Evolutionary conservation across 2,329 filamentous ascomycete genomes (phyloP).

Genomic region (Aspergillus sp.): DNA sequence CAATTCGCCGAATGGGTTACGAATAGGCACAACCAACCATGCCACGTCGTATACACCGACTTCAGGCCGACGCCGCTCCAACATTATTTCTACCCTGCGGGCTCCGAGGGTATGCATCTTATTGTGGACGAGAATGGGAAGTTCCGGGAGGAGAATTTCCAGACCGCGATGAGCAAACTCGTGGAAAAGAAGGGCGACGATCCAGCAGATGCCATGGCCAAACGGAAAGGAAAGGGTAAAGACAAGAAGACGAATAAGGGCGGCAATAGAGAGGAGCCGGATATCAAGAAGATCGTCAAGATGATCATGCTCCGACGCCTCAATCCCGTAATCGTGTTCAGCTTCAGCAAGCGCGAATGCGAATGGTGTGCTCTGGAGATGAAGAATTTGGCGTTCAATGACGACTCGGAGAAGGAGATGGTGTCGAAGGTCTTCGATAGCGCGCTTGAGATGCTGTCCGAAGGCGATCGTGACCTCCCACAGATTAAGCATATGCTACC

Average conservation of each 20-base stretch:
- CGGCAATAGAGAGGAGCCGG: constrained; percentile 59
- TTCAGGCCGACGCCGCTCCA: constrained; percentile 94
- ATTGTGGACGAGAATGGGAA: constrained; percentile 94
- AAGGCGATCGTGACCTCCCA: constrained; percentile 78
- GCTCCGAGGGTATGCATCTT: constrained; percentile 84
- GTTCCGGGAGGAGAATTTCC: constrained; percentile 96
- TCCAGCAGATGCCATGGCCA: constrained; percentile 66
- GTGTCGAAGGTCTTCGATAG: constrained; percentile 89
- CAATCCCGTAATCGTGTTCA: constrained; percentile 98
- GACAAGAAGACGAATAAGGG: constrained; percentile 89
- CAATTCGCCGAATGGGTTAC: constrained; percentile 99
- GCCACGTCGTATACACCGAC: constrained; percentile 97
- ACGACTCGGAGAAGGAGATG: constrained; percentile 89
- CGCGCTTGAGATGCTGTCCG: constrained; percentile 83
- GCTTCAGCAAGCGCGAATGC: constrained; percentile 96
- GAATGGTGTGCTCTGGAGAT: constrained; percentile 83
- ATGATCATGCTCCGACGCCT: constrained; percentile 99
- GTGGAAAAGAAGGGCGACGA: constrained; percentile 81
- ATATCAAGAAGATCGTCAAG: constrained; percentile 95
- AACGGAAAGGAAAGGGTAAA: constrained; percentile 77
- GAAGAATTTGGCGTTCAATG: constrained; percentile 83
- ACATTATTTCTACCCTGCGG: constrained; percentile 94
- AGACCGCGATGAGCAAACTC: constrained; percentile 85
- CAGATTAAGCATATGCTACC: constrained; percentile 89
- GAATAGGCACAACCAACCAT: constrained; percentile 94